Conservation (phyloP, 306 rosid species). For the Vicia faba region DNA sequence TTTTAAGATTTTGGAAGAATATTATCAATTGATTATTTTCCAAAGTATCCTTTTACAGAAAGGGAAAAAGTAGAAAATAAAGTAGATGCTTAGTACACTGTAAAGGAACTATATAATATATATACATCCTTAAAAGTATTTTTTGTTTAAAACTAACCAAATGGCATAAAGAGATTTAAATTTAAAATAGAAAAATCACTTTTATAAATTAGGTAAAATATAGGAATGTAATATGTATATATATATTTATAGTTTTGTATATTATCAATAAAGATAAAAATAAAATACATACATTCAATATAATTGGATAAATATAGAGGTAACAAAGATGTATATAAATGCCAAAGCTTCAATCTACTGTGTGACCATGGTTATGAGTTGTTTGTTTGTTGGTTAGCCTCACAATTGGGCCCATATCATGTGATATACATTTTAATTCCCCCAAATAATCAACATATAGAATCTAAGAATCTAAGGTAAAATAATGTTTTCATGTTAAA, state of each 20-base stretch:
- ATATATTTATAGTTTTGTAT: too few relatives aligned
- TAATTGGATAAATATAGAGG: background rate
- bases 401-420: background rate
- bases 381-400: constrained; percentile 6
- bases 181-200: too few relatives aligned
- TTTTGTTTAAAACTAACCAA: too few relatives aligned
- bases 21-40: background rate
- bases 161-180: too few relatives aligned
- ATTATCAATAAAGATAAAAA: too few relatives aligned
- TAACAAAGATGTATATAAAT: background rate
- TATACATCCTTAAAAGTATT: too few relatives aligned
- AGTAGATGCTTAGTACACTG: too few relatives aligned
- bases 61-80: too few relatives aligned
- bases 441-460: background rate
- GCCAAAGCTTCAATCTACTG: background rate
- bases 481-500: background rate
- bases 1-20: background rate
- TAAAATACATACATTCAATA: too few relatives aligned
- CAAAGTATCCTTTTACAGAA: background rate
- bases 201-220: too few relatives aligned
- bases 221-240: too few relatives aligned
- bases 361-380: background rate
- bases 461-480: background rate
- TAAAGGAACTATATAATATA: too few relatives aligned
- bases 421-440: constrained; percentile 1